Evolutionary conservation across 2,329 filamentous ascomycete species (phyloP).

Genomic region (Tolypocladium inflatum): DNA sequence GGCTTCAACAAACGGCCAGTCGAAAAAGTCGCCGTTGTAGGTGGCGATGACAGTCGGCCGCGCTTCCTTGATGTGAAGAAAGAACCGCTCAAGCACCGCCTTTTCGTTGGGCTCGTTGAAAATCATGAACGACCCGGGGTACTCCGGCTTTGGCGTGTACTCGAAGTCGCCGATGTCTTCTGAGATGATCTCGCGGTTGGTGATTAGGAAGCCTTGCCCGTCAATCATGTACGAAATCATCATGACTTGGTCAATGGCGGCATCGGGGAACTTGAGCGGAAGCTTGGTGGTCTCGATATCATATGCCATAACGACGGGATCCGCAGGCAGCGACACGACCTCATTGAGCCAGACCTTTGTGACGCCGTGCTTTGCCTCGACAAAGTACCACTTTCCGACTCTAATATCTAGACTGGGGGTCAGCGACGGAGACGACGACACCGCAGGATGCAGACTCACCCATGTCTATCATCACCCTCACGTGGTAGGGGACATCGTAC

Average conservation of each 20-base stretch:
- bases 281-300: constrained; percentile 98
- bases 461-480: constrained; percentile 95
- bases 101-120: constrained; percentile 98
- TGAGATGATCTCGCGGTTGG: constrained; percentile 93
- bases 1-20: constrained; percentile 97
- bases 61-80: constrained; percentile 89
- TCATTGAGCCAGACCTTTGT: constrained; percentile 78
- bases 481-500: constrained; percentile 98
- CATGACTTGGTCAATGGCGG: constrained; percentile 93
- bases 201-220: constrained; percentile 94
- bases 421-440: constrained; percentile 7
- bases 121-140: constrained; percentile 89
- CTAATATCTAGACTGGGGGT: constrained; percentile 60
- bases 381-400: constrained; percentile 93
- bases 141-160: constrained; percentile 95
- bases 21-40: constrained; percentile 99
- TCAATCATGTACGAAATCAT: constrained; percentile 99
- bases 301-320: constrained; percentile 97
- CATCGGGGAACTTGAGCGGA: constrained; percentile 92
- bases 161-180: constrained; percentile 98
- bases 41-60: constrained; percentile 94
- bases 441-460: constrained; percentile 32
- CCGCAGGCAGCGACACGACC: constrained; percentile 79
- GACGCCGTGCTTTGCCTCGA: constrained; percentile 86
- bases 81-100: constrained; percentile 79